Base-by-base conservation (phyloP, 1,284 basidiomycete genomes). In the Omphalotus olearius region DNA sequence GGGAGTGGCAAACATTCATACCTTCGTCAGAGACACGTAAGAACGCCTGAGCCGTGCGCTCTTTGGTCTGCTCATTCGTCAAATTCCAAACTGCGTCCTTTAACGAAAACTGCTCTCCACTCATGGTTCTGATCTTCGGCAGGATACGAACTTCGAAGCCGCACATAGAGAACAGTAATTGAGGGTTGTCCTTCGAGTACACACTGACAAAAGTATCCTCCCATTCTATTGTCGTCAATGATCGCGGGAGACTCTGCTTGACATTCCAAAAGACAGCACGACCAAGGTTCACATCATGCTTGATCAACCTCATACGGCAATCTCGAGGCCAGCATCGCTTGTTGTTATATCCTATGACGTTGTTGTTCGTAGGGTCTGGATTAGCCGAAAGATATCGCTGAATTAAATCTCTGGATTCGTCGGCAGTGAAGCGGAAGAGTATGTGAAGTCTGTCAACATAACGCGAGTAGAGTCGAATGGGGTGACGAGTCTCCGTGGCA, bases 261-360 rank as follows among this genome's bases (percentile, higher is more conserved):
- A 99, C 93, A 62, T 98, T 98, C 97, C 96, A 99, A 72, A 98
- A 98, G 10, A 98, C 96, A 5, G 97, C 97, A 59, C 97, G 84
- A 28, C 96, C 96, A 30, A 99, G 78, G 69, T 99, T 99, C 70
- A 99, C 97, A 65, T 99, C 97, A 70, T 99, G 96, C 74, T 99
- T 99, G 78, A 98, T 97, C 52, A 99, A 80, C 33, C 97, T 81
- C 97, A 99, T 99, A 54, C 97, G 88, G 67, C 95, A 98, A 68
- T 99, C 97, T 57, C 95, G 82, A 20, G 97, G 97, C 97, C 97
- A 57, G 75, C 97, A 99, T 52, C 93, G 89, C 69, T 96, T 96
- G 75, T 98, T 98, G 76, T 98, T 98, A 73, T 98, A 99, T 1
- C 96, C 96, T 58, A 98, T 96, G 58, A 99, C 88, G 62, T 98